These are phyloP conservation scores for Trichoderma atroviride DNA, from an alignment of 2,329 filamentous ascomycete genomes.

Conservation along the genomic window DNA sequence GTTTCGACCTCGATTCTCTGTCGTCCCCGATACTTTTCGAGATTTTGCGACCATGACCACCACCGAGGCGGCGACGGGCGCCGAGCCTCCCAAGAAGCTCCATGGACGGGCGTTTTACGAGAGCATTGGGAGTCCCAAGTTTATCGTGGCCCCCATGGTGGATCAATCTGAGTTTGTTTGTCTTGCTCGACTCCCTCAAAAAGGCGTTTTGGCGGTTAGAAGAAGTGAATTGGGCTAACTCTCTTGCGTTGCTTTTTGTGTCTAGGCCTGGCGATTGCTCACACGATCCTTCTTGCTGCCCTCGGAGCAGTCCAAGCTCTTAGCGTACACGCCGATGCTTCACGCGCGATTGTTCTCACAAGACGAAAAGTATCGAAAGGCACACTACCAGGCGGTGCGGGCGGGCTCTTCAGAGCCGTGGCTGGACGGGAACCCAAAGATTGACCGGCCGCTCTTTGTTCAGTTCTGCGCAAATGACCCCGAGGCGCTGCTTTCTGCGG, in stretches of 20 bases:
- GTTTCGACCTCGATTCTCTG: slow-evolving; percentile 5
- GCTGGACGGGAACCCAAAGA: slow-evolving; percentile 82
- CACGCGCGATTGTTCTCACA: slow-evolving; percentile 88
- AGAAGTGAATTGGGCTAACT: slow-evolving; percentile 18
- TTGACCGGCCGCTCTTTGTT: slow-evolving; percentile 89
- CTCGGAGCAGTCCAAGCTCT: slow-evolving; percentile 63
- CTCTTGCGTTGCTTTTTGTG: background rate
- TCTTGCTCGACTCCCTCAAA: slow-evolving; percentile 29
- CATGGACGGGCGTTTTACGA: slow-evolving; percentile 91
- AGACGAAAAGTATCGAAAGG: slow-evolving; percentile 71
- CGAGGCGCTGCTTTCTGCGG: slow-evolving; percentile 76
- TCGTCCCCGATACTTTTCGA: slow-evolving; percentile 23
- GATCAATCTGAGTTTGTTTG: slow-evolving; percentile 96
- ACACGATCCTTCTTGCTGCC: slow-evolving; percentile 86
- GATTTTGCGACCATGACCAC: slow-evolving; percentile 40
- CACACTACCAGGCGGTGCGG: slow-evolving; percentile 74
- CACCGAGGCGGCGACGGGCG: slow-evolving; percentile 30
- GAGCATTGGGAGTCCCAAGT: slow-evolving; percentile 88
- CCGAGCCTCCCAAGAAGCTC: slow-evolving; percentile 57
- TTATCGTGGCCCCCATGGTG: slow-evolving; percentile 94
- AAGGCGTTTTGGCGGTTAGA: background rate
- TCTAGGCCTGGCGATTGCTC: slow-evolving; percentile 91
- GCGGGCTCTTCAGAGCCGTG: slow-evolving; percentile 48
- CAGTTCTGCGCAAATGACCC: slow-evolving; percentile 95
- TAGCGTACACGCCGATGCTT: slow-evolving; percentile 95